Evolutionary conservation across 768 basidiomycete genomes (phyloP), one percentile per base, ranked within the genome.

Genomic region (Gautieria morchelliformis): DNA sequence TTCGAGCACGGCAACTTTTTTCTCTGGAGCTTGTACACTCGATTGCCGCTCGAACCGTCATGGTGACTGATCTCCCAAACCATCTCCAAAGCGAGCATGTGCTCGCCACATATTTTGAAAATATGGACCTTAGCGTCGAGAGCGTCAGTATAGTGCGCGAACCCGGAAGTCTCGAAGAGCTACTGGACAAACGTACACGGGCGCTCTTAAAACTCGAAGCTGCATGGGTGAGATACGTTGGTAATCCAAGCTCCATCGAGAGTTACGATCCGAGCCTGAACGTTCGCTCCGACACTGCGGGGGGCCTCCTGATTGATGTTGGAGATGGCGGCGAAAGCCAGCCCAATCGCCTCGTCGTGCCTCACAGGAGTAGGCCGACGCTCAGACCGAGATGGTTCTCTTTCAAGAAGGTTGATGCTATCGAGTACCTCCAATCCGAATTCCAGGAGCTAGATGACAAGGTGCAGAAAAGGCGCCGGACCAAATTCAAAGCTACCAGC

Each of bases 21-120:
- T 90, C 91, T 0, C 76, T 99, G 37, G 93, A 97, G 67, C 82
- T 96, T 17, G 93, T 94, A 12, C 93, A 96, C 65, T 94, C 92
- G 11, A 89, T 97, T 45, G 86, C 94, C 0, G 92, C 93, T 1
- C 84, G 95, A 22, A 97, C 96, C 0, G 88, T 97, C 30, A 80
- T 98, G 72, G 81, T 96, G 41, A 86, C 88, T 17, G 79, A 82
- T 51, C 77, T 98, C 3, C 96, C 96, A 0, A 71, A 72, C n/a
- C 87, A 94, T 61, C 76, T 98, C 2, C 85, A 85, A 62, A 83
- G 85, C 9, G 95, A 97, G 66, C 81, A 85, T 10, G 78, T 89
- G 0, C 75, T 98, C 17, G 91, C 93, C 0, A 90, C 93, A 61
- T 96, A 96, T 68, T 97, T 96, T 67, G 95, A 97, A 69, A 81